Base-by-base conservation (phyloP, 129 eudicot species). In the Saposhnikovia divaricata region DNA sequence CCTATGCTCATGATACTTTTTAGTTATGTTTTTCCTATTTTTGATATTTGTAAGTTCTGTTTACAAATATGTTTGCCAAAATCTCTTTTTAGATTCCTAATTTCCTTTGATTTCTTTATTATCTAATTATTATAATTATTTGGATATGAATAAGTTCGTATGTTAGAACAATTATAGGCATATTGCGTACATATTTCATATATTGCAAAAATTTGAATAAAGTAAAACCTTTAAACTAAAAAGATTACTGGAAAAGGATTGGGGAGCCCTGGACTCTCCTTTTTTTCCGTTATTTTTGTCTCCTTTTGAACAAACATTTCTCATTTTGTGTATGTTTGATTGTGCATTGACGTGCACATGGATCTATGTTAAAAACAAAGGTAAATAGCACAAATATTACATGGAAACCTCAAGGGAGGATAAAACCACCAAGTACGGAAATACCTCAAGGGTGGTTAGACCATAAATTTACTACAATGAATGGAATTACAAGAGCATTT, bases 301-400 rank as follows among this genome's bases (percentile, higher is more conserved):
- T 23, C 66, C n/a, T n/a, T 12, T 57, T 57, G 4, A 23, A 59
- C n/a, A 23, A 59, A 59, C 31, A 23, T 9, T n/a, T 61, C 69
- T n/a, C 69, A n/a, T 61, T 5, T n/a, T 61, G 34, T 21, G 66
- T 57, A 28, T 25, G 69, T 61, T 10, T 61, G 25, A 2, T 61
- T n/a, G 69, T 61, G 69, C 69, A n/a, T n/a, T 61, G 69, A 61
- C 25, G 34, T 61, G 69, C 69, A 61, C 27, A n/a, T 61, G 66
- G 31, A 59, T 59, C 31, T 23, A 59, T 59, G 8, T 59, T 8
- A 59, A 59, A 57, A 10, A 59, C 9, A 0, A 59, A 8, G 12
- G 66, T 59, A 59, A 19, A n/a, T 57, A 21, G 2, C 65, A 57
- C 65, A 23, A 21, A 57, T 59, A 18, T 59, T 59, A 23, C 31